Conservation (phyloP, 1,284 basidiomycete species). For the Melampsora americana region DNA sequence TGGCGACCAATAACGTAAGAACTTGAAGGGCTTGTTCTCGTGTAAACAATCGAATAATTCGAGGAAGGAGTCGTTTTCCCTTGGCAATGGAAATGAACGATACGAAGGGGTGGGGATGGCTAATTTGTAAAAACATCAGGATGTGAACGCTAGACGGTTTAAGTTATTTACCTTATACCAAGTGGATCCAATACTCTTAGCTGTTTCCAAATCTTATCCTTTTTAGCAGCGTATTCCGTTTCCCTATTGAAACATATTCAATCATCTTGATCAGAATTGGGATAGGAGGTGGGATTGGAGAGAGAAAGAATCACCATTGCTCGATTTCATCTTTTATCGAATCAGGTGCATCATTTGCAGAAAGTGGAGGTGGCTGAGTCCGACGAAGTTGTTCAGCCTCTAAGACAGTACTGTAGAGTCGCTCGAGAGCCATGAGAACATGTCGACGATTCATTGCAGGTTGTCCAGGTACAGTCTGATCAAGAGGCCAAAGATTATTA, state of each 20-base stretch:
- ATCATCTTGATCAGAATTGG: neutral
- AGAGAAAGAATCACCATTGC: constrained; percentile 45
- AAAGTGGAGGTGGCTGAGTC: constrained; percentile 64
- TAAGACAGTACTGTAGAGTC: constrained; percentile 78
- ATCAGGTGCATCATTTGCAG: constrained; percentile 48
- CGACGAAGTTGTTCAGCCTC: constrained; percentile 80
- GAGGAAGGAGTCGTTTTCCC: constrained; percentile 86
- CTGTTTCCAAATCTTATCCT: constrained; percentile 74
- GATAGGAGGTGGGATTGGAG: neutral
- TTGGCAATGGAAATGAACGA: constrained; percentile 83
- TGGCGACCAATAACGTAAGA: constrained; percentile 86
- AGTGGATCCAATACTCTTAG: constrained; percentile 84
- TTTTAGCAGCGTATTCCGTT: constrained; percentile 62
- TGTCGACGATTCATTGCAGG: constrained; percentile 76
- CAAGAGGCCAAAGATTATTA: constrained; percentile 47
- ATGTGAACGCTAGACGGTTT: constrained; percentile 48
- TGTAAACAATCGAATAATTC: constrained; percentile 80
- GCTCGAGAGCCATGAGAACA: constrained; percentile 75
- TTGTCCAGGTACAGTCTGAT: constrained; percentile 63
- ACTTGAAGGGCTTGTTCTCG: constrained; percentile 77
- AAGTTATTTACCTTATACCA: constrained; percentile 68
- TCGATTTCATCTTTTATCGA: constrained; percentile 42
- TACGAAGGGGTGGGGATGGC: constrained; percentile 93
- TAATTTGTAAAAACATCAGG: constrained; percentile 52
- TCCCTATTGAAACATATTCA: constrained; percentile 57